Evolutionary conservation across 192 early-diverging fungal genomes (phyloP), one percentile per base, ranked within the genome.

Genomic region (Coemansia sp.): DNA sequence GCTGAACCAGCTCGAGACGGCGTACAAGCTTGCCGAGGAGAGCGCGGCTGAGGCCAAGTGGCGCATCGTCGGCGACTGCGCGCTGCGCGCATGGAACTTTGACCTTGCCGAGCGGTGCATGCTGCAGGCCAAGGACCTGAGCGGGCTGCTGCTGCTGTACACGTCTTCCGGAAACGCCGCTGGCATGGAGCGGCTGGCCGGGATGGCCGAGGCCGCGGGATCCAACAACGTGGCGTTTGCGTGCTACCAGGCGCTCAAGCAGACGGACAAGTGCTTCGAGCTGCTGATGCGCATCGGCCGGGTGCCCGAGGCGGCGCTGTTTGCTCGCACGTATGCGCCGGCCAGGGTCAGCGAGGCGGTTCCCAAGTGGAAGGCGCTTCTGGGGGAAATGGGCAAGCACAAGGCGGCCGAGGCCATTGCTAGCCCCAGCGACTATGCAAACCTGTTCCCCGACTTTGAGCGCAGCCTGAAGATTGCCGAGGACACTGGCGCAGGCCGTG

Each of bases 201-300:
- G 85, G 48, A 71, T 62, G 61, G 62, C 68, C 68, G 85, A 79
- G 55, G 78, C 72, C 4, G 83, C 86, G 55, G 93, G 92, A 27
- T 89, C 91, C 54, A 91, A 88, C 81, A 98, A 99, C 71, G 91
- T 98, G 66, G 90, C 96, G 0, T 96, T 98, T 77, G 78, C 87
- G 22, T 91, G 90, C 69, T 86, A 88, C 72, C 84, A 92, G 64
- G 69, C 87, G 55, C 78, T 90, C 23, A 88, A 89, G 45, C 82
- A 89, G 30, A 68, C 90, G 20, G 87, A 93, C 58, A 84, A 92
- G 35, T 93, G 93, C 62, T 86, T 95, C 50, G 91, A 91, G 16
- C 78, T 98, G n/a, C 79, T 99, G 46, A 78, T 93, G 51, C 81
- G 86, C 53, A 92, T 93, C 29, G 89, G 93, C 28, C 90, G 97